Evolutionary conservation across 2,329 filamentous ascomycete species (phyloP), one percentile per base, ranked within the genome.

Genomic region (Colletotrichum lindemuthianum): DNA sequence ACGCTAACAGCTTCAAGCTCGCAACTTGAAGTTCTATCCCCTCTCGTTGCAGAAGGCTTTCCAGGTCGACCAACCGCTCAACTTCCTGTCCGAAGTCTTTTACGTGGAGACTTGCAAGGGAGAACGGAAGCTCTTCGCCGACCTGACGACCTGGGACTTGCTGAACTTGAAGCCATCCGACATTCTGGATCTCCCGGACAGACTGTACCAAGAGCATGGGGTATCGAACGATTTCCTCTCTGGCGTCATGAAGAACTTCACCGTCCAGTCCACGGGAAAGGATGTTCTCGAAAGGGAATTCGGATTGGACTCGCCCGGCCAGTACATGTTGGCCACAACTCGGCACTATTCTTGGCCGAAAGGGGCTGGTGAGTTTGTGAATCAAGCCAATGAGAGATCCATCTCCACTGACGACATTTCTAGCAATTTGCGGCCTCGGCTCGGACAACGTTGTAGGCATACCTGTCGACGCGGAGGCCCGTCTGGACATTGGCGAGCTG

Each of bases 331-430:
- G 5, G 69, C 73, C n/a, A 77, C 71, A 9, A 82, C 80, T 1
- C 71, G 76, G 1, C 81, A 83, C 66, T 84, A 84, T 66, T 82
- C 79, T 0, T 84, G 81, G 81, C 81, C 80, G 0, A 84, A 84
- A 59, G 76, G 75, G 51, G 77, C 71, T n/a, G 81, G 81, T 82
- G 60, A 66, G 76, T 70, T 34, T 13, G 10, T 34, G 44, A 13
- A 6, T n/a, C 7, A n/a, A n/a, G 24, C 6, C 4, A 15, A 52
- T 5, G 8, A 2, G 2, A 13, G 8, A 6, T 47, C 13, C 33
- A 24, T 39, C 2, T 2, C 8, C 8, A 2, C 33, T 66, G 10
- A 66, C 34, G 56, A 13, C 9, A 1, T 4, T 6, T n/a, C 6
- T 37, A 82, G 79, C 79, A 0, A 76, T 84, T 40, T 68, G 76